Conservation (phyloP, 2,329 filamentous ascomycete genomes). For the Cercospora sp. region DNA sequence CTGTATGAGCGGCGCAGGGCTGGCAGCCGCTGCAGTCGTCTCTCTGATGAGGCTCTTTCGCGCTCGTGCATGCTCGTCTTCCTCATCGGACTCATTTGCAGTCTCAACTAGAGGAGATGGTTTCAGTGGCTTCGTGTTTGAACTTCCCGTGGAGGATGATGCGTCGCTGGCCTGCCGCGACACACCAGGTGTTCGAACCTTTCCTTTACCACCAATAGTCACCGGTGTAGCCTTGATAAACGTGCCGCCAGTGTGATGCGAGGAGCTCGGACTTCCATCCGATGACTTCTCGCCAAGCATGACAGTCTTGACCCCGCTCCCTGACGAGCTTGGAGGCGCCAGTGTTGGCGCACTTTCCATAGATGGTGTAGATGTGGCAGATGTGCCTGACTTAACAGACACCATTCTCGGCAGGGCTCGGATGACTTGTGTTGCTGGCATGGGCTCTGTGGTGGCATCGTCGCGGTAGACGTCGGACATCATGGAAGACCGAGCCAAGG, state of each 20-base stretch:
- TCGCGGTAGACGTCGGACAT: slow-evolving; percentile 93
- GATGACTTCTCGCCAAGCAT: slow-evolving; percentile 44
- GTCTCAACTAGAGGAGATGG: slow-evolving; percentile 38
- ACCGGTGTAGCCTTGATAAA: slow-evolving; percentile 50
- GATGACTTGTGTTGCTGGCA: slow-evolving; percentile 81
- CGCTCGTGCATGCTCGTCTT: slow-evolving; percentile 37
- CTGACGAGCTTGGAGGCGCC: slow-evolving; percentile 23
- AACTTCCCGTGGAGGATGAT: slow-evolving; percentile 25
- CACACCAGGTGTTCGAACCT: slow-evolving; percentile 36
- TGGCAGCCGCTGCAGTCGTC: slow-evolving; percentile 20
- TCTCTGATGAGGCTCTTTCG: slow-evolving; percentile 31
- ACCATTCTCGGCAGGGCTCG: slow-evolving; percentile 89
- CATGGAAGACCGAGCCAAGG: slow-evolving; percentile 59
- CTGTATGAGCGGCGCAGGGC: slow-evolving; percentile 29
- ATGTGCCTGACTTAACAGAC: slow-evolving; percentile 65
- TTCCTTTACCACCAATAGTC: slow-evolving; percentile 45
- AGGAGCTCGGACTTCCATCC: slow-evolving; percentile 38
- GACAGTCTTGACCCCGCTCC: slow-evolving; percentile 27
- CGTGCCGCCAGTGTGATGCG: slow-evolving; percentile 31
- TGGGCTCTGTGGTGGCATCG: slow-evolving; percentile 76
- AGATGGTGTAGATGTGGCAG: slow-evolving; percentile 17
- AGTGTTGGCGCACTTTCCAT: slow-evolving; percentile 15
- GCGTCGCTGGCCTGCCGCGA: slow-evolving; percentile 31
- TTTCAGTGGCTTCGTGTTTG: slow-evolving; percentile 31
- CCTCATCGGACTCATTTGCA: slow-evolving; percentile 34